Evolutionary conservation across 176 grass and related monocot genomes (phyloP).

Genomic region (Carex cristatella): DNA sequence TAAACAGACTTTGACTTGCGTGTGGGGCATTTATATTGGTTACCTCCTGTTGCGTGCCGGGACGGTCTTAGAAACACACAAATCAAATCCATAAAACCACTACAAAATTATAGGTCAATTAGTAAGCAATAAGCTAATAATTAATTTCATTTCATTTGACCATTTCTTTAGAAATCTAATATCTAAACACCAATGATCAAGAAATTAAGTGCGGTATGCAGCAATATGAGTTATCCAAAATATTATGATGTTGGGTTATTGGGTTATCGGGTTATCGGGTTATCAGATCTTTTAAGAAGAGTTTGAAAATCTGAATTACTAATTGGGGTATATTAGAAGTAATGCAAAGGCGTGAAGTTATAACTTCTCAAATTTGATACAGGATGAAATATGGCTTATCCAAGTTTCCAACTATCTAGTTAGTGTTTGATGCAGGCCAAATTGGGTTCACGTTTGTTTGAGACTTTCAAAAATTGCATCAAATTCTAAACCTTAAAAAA

Average conservation of each 20-base stretch:
- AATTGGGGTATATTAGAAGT: constrained; percentile 24
- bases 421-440: background rate
- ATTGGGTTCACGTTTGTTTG: no score
- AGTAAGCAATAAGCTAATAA: background rate
- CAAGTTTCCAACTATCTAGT: background rate
- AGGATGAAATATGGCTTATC: background rate
- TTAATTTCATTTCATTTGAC: background rate
- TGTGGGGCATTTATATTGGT: background rate
- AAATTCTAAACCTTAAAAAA: no score
- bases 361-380: background rate
- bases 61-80: no score
- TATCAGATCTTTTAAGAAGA: constrained; percentile 8
- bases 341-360: constrained; percentile 24
- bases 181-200: background rate
- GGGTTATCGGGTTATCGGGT: background rate
- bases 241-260: background rate
- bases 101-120: background rate
- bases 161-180: background rate
- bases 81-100: background rate
- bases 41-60: background rate
- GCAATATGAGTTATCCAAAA: background rate
- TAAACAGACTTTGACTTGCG: background rate
- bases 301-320: constrained; percentile 2
- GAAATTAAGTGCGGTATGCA: background rate
- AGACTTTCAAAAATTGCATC: no score